Percentiles rank a stretch among this genome's conserved stretches.
phyloP scores from a whole-genome alignment of 148 eudicot genomes.

The Vaccinium darrowii region DNA sequence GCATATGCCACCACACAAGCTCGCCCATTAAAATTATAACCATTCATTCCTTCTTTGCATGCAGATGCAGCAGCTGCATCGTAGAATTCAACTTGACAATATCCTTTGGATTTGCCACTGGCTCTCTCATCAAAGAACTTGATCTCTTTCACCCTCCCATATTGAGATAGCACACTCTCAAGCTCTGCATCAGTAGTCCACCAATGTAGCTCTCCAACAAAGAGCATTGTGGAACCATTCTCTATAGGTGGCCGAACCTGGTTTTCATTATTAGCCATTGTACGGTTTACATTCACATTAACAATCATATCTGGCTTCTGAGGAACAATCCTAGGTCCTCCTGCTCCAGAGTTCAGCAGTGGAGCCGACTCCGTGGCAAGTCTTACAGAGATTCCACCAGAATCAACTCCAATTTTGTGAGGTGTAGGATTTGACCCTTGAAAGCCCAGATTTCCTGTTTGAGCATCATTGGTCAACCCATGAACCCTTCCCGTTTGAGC shows the following conservation, averaged over 20 bases:
- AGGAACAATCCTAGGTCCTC: slow-evolving; percentile 38
- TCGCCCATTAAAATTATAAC: slow-evolving; percentile 77
- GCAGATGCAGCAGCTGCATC: slow-evolving; percentile 63
- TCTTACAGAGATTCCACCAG: slow-evolving; percentile 27
- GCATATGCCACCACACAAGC: slow-evolving; percentile 92
- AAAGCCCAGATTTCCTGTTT: slow-evolving; percentile 42
- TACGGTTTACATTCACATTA: slow-evolving; percentile 45
- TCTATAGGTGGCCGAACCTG: slow-evolving; percentile 51
- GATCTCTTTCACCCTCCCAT: slow-evolving; percentile 84
- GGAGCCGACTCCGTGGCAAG: slow-evolving; percentile 28
- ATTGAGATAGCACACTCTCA: slow-evolving; percentile 70
- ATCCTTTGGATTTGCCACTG: slow-evolving; percentile 96
- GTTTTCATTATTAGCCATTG: slow-evolving; percentile 43
- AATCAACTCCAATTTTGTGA: slow-evolving; percentile 33
- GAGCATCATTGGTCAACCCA: slow-evolving; percentile 37
- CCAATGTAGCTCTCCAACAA: slow-evolving; percentile 98
- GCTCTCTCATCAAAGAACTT: slow-evolving; percentile 97
- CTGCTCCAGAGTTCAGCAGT: slow-evolving; percentile 28
- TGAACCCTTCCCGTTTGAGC: slow-evolving; percentile 37
- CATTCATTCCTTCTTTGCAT: slow-evolving; percentile 91
- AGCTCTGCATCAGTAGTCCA: slow-evolving; percentile 98
- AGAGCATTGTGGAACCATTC: slow-evolving; percentile 78
- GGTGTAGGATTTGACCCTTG: slow-evolving; percentile 46
- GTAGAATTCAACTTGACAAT: slow-evolving; percentile 91
- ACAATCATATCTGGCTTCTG: slow-evolving; percentile 38